Percentiles rank a stretch among this genome's conserved stretches.
These are phyloP conservation scores for Mortierella claussenii DNA, from an alignment of 192 early-diverging fungal genomes.

Conservation along the genomic window DNA sequence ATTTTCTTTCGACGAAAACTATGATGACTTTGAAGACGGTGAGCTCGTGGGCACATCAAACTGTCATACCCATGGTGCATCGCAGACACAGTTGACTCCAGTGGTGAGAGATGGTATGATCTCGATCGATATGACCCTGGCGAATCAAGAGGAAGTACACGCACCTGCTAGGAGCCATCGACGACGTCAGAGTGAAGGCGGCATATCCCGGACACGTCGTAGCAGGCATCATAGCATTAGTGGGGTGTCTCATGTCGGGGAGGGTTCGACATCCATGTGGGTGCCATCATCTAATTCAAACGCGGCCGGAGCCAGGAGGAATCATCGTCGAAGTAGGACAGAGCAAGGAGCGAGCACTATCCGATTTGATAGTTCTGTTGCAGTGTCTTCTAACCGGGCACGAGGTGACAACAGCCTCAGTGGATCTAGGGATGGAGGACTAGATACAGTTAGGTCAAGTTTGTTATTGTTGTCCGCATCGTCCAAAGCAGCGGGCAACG, in stretches of 20 bases:
- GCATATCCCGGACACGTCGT: conserved; percentile 1
- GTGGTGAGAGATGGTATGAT: conserved; percentile 8
- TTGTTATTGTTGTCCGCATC: not conserved
- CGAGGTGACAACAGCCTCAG: not conserved
- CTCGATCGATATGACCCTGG: conserved; percentile 40
- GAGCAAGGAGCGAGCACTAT: conserved; percentile 36
- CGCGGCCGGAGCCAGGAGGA: not conserved
- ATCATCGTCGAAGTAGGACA: conserved; percentile 39
- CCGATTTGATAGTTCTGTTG: conserved; percentile 22
- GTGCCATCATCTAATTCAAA: not conserved
- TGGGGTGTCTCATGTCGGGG: not conserved
- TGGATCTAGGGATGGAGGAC: not conserved
- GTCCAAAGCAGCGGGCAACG: not conserved
- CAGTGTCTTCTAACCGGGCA: not conserved
- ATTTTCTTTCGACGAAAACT: conserved; percentile 27
- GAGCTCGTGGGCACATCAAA: not conserved
- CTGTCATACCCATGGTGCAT: not conserved
- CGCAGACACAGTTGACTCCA: conserved; percentile 1
- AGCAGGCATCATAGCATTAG: not conserved
- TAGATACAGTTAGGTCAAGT: not conserved
- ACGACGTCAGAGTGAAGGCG: conserved; percentile 36
- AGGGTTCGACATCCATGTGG: not conserved
- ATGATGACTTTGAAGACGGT: conserved; percentile 21
- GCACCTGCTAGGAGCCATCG: conserved; percentile 5
- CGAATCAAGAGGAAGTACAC: not conserved